Evolutionary conservation across 495 filamentous ascomycete species (phyloP).

Genomic region (Lophium mytilinum): DNA sequence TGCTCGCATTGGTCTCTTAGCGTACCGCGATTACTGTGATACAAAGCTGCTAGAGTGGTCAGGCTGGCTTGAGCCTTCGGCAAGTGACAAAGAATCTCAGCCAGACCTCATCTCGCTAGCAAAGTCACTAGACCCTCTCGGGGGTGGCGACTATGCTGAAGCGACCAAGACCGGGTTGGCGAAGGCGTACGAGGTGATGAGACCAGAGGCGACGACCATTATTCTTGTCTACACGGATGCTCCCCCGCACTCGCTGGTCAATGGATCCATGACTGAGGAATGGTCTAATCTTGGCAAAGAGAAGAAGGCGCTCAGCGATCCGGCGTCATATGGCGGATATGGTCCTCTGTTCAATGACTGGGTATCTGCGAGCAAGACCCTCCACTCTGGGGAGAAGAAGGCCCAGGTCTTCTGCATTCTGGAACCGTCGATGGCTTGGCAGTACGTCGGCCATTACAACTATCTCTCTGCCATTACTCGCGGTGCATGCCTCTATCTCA

Average conservation of each 20-base stretch:
- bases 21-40: constrained; percentile 40
- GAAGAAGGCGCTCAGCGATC: constrained; percentile 19
- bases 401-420: constrained; percentile 37
- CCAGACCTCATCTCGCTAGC: neutral
- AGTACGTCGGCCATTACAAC: constrained; percentile 22
- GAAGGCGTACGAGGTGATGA: constrained; percentile 38
- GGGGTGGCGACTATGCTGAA: constrained; percentile 37
- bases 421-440: constrained; percentile 6
- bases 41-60: constrained; percentile 35
- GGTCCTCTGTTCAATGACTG: constrained; percentile 37
- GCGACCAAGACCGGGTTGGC: constrained; percentile 41
- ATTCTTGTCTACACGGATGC: constrained; percentile 43
- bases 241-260: constrained; percentile 32
- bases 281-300: constrained; percentile 26
- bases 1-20: constrained; percentile 37
- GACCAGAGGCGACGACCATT: constrained; percentile 38
- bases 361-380: constrained; percentile 29
- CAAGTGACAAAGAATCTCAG: neutral
- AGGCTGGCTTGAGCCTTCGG: constrained; percentile 28
- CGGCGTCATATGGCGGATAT: constrained; percentile 23
- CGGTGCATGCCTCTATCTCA: constrained; percentile 33
- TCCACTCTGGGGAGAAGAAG: constrained; percentile 29
- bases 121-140: constrained; percentile 4
- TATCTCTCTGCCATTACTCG: constrained; percentile 36
- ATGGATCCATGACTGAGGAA: neutral